Conservation (phyloP, 225 moss, liverwort and hornwort genomes). For the Lunularia cruciata region DNA sequence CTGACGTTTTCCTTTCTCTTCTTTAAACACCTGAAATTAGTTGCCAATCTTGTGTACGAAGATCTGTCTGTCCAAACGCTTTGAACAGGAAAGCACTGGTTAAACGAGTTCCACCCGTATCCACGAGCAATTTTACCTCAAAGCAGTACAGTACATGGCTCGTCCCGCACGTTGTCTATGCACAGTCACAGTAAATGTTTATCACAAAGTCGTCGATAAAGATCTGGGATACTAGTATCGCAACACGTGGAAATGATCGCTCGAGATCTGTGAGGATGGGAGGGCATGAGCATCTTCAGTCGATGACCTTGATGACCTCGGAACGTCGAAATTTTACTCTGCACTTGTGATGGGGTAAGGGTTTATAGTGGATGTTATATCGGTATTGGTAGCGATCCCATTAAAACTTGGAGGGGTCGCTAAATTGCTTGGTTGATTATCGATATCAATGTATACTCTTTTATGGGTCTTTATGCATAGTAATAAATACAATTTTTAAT, state of each 20-base stretch:
- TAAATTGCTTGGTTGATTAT: no score
- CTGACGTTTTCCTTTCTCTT: no score
- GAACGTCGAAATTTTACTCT: neutral
- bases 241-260: neutral
- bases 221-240: neutral
- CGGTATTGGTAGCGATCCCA: no score
- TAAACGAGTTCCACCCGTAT: neutral
- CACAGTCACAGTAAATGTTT: neutral
- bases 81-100: no score
- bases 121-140: neutral
- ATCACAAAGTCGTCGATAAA: constrained; percentile 8
- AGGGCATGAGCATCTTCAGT: neutral
- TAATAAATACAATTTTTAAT: no score
- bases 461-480: no score
- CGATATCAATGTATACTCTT: no score
- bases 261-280: constrained; percentile 7
- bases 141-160: neutral
- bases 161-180: neutral
- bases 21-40: no score
- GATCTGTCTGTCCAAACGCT: no score
- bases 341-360: neutral
- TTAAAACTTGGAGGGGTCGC: no score
- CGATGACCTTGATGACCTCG: neutral
- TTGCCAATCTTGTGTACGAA: no score
- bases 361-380: no score